Base-by-base conservation (phyloP, 768 basidiomycete genomes). In the Rossbeevera mucosa region DNA sequence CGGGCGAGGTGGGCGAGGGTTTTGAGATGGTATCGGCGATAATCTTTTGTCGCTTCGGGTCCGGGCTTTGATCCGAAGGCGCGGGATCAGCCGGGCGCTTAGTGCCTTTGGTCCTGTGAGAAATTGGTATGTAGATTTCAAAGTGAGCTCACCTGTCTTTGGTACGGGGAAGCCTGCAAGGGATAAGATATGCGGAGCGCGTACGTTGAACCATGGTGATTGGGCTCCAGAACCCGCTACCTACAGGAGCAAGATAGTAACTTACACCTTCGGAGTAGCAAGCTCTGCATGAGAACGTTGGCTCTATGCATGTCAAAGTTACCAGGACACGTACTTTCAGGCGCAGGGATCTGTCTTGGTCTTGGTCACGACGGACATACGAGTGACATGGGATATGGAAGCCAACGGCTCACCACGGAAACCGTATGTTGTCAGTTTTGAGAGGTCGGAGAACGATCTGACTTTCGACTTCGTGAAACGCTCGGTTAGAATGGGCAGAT, bases 361-460 rank as follows among this genome's bases (percentile, higher is more conserved):
- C 74, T 97, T 98, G 5, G 93, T 96, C n/a, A 89, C 72, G 9
- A 98, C 88, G n/a, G 83, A 82, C 50, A 99, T 75, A 66, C 88
- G 89, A 1, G 94, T 85, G 38, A 95, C 91, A 70, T 96, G 93
- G 5, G 92, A 94, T 53, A 99, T 91, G 12, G 92, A 94, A 2
- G 95, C 96, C 44, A 99, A 72, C 0, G 96, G 96, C 72, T 99
- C 96, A 25, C 96, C 95, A 47, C 96, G 81, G 69, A 99, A 99
- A 1, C 96, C 96, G 67, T 97, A 98, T 0, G 95, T 98, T 2
- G 80, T 77, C 30, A 99, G 76, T n/a, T 75, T 76, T 29, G 84
- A 82, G 49, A 99, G 68, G 64, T 99, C 96, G 4, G 88, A 85
- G 62, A 92, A 99, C 0, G 81, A 80, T 1, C 83, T 80, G 5